A percentile compares a stretch with the other conserved stretches of the same genome.
phyloP scores from a whole-genome alignment of 2,329 filamentous ascomycete species.

The Aspergillus sp. region DNA sequence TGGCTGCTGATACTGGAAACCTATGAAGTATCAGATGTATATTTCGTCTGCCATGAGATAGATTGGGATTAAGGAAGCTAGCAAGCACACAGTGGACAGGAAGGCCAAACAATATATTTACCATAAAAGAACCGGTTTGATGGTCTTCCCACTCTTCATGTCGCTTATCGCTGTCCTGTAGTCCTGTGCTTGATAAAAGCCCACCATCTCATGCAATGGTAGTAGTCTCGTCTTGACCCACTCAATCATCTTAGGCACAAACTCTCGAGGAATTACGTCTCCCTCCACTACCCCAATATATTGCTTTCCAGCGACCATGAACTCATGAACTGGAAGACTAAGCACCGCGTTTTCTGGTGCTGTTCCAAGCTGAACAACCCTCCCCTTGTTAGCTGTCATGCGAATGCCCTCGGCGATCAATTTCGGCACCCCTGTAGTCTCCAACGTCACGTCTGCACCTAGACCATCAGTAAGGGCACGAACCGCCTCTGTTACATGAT shows the following conservation, averaged over 20 bases:
- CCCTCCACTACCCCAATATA: slow-evolving; percentile 54
- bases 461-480: slow-evolving; percentile 37
- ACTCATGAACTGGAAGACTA: slow-evolving; percentile 45
- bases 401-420: slow-evolving; percentile 48
- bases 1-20: no score
- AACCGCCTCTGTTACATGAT: slow-evolving; percentile 38
- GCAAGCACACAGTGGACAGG: no score
- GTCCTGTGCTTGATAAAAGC: slow-evolving; percentile 43
- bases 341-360: slow-evolving; percentile 48
- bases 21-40: no score
- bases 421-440: slow-evolving; percentile 52
- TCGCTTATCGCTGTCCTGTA: slow-evolving; percentile 28
- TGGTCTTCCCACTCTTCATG: slow-evolving; percentile 29
- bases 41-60: no score
- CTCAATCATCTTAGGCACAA: slow-evolving; percentile 51
- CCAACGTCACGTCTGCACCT: slow-evolving; percentile 51
- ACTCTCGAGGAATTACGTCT: slow-evolving; percentile 42
- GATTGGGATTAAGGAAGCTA: no score
- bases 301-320: slow-evolving; percentile 52
- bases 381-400: slow-evolving; percentile 48
- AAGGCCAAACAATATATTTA: neutral
- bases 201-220: slow-evolving; percentile 50
- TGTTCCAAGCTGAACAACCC: slow-evolving; percentile 54
- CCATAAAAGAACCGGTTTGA: slow-evolving; percentile 36
- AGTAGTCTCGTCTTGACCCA: slow-evolving; percentile 53